These are phyloP conservation scores for Hymenoscyphus salicellus DNA, from an alignment of 2,329 filamentous ascomycete species.

Conservation along the genomic window DNA sequence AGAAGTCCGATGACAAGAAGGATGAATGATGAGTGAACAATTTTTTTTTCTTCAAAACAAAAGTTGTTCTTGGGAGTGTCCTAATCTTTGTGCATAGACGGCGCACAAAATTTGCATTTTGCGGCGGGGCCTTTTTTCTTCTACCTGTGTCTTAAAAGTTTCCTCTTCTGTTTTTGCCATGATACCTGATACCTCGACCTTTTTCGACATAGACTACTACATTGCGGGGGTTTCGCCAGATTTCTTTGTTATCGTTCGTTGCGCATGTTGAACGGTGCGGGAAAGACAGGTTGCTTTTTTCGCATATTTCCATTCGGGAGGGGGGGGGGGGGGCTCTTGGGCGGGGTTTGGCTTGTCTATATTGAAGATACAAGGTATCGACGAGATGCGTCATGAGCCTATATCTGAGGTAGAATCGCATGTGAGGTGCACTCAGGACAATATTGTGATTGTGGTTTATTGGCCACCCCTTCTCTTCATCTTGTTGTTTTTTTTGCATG, in stretches of 20 bases:
- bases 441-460: no score
- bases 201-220: slow-evolving; percentile 36
- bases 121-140: slow-evolving; percentile 36
- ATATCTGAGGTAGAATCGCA: no score
- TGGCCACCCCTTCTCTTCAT: no score
- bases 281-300: slow-evolving; percentile 34
- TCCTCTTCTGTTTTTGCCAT: slow-evolving; percentile 38
- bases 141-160: slow-evolving; percentile 46
- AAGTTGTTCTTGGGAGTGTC: slow-evolving; percentile 39
- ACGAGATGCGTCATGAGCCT: no score
- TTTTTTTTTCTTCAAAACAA: slow-evolving; percentile 31
- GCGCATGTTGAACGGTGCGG: slow-evolving; percentile 33
- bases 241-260: slow-evolving; percentile 32
- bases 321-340: slow-evolving; percentile 24
- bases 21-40: slow-evolving; percentile 45
- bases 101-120: slow-evolving; percentile 45
- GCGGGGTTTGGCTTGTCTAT: slow-evolving; percentile 28
- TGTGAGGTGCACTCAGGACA: no score
- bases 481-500: slow-evolving; percentile 13
- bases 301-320: slow-evolving; percentile 22
- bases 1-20: slow-evolving; percentile 46
- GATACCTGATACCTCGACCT: slow-evolving; percentile 40
- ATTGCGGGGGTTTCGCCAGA: slow-evolving; percentile 32
- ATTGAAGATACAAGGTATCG: no score
- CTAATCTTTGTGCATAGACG: slow-evolving; percentile 47